phyloP scores from a whole-genome alignment of 2,329 filamentous ascomycete species.

The Lachnellula hyalina region DNA sequence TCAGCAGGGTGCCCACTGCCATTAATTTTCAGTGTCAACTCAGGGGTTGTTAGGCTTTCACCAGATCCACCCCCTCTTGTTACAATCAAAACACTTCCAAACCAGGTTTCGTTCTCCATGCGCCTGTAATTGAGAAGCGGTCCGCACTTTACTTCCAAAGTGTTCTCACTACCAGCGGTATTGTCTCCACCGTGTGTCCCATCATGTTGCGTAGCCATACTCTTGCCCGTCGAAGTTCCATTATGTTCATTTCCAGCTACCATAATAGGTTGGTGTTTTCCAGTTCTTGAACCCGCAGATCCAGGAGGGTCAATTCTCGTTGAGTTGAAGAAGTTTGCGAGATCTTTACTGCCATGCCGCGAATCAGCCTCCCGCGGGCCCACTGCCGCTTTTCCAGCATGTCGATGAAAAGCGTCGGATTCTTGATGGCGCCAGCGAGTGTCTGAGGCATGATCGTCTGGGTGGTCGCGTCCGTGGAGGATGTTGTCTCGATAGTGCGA shows the following conservation, averaged over 20 bases:
- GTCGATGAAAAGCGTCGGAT: slow-evolving; percentile 46
- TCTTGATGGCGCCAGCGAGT: slow-evolving; percentile 61
- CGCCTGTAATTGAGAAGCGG: slow-evolving; percentile 73
- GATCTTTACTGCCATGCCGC: slow-evolving; percentile 42
- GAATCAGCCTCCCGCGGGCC: slow-evolving; percentile 38
- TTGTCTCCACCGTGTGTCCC: slow-evolving; percentile 1
- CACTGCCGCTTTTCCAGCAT: slow-evolving; percentile 8
- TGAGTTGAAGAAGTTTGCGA: slow-evolving; percentile 52
- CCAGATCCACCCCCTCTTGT: slow-evolving; percentile 63
- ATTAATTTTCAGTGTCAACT: slow-evolving; percentile 45
- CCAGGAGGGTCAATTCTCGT: slow-evolving; percentile 39
- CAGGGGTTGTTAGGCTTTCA: slow-evolving; percentile 50
- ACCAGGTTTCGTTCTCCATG: slow-evolving; percentile 67
- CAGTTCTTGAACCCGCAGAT: slow-evolving; percentile 22
- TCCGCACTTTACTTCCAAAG: slow-evolving; percentile 61
- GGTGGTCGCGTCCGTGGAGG: slow-evolving; percentile 23
- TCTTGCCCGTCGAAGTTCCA: slow-evolving; percentile 2
- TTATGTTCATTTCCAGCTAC: slow-evolving; percentile 20
- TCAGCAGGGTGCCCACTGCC: slow-evolving; percentile 7
- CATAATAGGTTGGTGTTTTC: slow-evolving; percentile 45
- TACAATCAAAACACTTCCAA: slow-evolving; percentile 81
- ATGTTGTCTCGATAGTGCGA: slow-evolving; percentile 23
- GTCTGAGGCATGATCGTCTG: slow-evolving; percentile 51
- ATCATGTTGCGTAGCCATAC: slow-evolving; percentile 7
- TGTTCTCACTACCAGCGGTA: slow-evolving; percentile 6